Evolutionary conservation across 768 basidiomycete genomes (phyloP).

Genomic region (Punctularia strigosozonata): DNA sequence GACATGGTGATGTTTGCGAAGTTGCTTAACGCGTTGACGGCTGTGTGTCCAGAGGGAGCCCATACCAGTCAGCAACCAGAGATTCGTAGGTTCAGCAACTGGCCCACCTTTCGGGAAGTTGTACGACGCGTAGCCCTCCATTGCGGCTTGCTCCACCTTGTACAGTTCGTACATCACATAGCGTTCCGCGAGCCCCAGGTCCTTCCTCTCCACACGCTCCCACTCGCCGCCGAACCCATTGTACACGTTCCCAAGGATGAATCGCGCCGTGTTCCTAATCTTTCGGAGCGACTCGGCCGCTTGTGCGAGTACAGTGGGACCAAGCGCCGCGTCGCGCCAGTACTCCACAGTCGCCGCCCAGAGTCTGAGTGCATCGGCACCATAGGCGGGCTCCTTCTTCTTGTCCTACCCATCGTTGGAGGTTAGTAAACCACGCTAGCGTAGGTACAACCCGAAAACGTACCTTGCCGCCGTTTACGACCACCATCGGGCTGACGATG

Average conservation of each 20-base stretch:
- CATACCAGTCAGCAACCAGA: slow-evolving; percentile 2
- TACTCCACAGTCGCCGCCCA: slow-evolving; percentile 93
- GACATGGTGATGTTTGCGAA: slow-evolving; percentile 83
- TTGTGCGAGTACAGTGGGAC: slow-evolving; percentile 64
- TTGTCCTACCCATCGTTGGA: slow-evolving; percentile 33
- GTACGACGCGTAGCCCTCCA: slow-evolving; percentile 58
- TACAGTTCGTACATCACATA: slow-evolving; percentile 82
- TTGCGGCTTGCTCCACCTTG: slow-evolving; percentile 52
- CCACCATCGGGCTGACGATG: slow-evolving; percentile 70
- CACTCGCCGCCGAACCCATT: slow-evolving; percentile 17
- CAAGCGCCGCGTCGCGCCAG: slow-evolving; percentile 79
- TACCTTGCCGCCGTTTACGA: slow-evolving; percentile 73
- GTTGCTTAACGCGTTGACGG: slow-evolving; percentile 56
- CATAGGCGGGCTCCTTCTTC: slow-evolving; percentile 69
- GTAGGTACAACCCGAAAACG: slow-evolving; percentile 13
- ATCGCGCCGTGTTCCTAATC: slow-evolving; percentile 77
- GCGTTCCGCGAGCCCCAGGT: slow-evolving; percentile 66
- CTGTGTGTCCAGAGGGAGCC: slow-evolving; percentile 33
- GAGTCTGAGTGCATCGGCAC: slow-evolving; percentile 75
- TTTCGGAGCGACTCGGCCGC: slow-evolving; percentile 69
- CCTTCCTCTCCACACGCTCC: slow-evolving; percentile 26
- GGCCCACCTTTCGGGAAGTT: slow-evolving; percentile 73
- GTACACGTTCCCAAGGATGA: slow-evolving; percentile 72
- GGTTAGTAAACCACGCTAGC: slow-evolving; percentile 1
- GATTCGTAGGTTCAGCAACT: neutral